Percentiles rank a stretch among this genome's conserved stretches.
These are phyloP conservation scores for Papiliotrema nemorosa DNA, from an alignment of 1,284 basidiomycete genomes.

Conservation along the genomic window DNA sequence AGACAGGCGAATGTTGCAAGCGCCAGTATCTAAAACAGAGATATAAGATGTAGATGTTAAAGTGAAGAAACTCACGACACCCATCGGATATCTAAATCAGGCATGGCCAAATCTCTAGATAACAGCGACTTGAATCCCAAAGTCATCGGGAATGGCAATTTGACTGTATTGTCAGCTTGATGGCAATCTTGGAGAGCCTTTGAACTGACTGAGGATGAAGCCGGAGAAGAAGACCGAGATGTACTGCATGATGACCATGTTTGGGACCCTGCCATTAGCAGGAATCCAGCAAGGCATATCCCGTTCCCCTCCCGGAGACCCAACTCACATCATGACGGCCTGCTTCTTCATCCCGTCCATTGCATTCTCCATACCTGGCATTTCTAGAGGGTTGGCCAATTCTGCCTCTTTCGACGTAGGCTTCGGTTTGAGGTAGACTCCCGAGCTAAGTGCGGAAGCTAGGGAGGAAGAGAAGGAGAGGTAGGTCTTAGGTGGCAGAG, in stretches of 20 bases:
- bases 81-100: slow-evolving; percentile 98
- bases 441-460: slow-evolving; percentile 65
- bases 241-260: slow-evolving; percentile 99
- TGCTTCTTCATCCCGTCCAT: slow-evolving; percentile 99
- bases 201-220: slow-evolving; percentile 84
- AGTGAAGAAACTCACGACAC: slow-evolving; percentile 63
- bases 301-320: background rate
- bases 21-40: too few species aligned
- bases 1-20: too few species aligned
- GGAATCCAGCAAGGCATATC: background rate
- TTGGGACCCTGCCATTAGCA: slow-evolving; percentile 61
- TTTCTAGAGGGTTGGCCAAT: slow-evolving; percentile 70
- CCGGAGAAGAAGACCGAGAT: slow-evolving; percentile 99
- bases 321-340: slow-evolving; percentile 72
- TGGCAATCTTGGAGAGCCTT: background rate
- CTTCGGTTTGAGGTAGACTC: slow-evolving; percentile 77
- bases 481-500: slow-evolving; percentile 71
- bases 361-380: slow-evolving; percentile 93
- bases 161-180: slow-evolving; percentile 59
- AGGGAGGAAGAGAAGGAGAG: slow-evolving; percentile 69
- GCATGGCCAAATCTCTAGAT: slow-evolving; percentile 90
- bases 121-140: slow-evolving; percentile 99
- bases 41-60: too few species aligned
- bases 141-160: slow-evolving; percentile 94
- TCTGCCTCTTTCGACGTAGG: slow-evolving; percentile 52